A percentile compares a stretch with the other conserved stretches of the same genome.
Conservation (phyloP, 2,329 filamentous ascomycete species). For the Thelonectria olida region DNA sequence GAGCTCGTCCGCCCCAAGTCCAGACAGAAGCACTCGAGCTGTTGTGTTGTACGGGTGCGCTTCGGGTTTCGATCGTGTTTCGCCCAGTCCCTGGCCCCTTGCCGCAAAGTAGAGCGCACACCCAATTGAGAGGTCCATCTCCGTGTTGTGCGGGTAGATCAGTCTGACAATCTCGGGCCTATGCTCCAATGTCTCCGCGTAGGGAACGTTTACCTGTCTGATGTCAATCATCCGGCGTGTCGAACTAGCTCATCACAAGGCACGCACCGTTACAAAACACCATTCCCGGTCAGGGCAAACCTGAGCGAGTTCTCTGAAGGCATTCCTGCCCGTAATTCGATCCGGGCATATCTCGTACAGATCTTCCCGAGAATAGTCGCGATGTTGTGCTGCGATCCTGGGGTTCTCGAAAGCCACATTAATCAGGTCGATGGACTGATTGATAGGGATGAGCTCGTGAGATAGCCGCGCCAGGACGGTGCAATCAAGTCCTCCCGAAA, state of each 20-base stretch:
- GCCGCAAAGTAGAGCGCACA: slow-evolving; percentile 95
- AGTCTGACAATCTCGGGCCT: slow-evolving; percentile 75
- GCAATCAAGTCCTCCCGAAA: slow-evolving; percentile 95
- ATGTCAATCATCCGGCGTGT: slow-evolving; percentile 1
- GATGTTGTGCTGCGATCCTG: slow-evolving; percentile 68
- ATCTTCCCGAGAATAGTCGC: slow-evolving; percentile 42
- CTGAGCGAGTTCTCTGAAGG: slow-evolving; percentile 76
- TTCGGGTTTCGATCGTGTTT: slow-evolving; percentile 39
- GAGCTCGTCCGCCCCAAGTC: slow-evolving; percentile 93
- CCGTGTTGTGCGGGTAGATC: slow-evolving; percentile 93
- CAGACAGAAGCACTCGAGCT: slow-evolving; percentile 87
- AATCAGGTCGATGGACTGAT: slow-evolving; percentile 82
- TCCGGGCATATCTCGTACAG: slow-evolving; percentile 89
- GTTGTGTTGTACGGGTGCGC: slow-evolving; percentile 67
- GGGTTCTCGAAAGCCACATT: slow-evolving; percentile 99
- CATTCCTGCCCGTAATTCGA: slow-evolving; percentile 83
- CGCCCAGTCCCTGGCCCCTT: slow-evolving; percentile 69
- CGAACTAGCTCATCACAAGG: background rate
- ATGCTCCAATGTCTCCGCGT: slow-evolving; percentile 75
- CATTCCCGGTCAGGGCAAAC: slow-evolving; percentile 78
- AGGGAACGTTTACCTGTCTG: slow-evolving; percentile 79
- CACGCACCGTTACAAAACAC: slow-evolving; percentile 78
- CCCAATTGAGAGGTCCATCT: slow-evolving; percentile 98
- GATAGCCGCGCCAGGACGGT: slow-evolving; percentile 83
- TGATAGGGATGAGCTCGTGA: slow-evolving; percentile 76